Evolutionary conservation across 371 early-diverging fungal species (phyloP).

Genomic region (Nematocida sp.): DNA sequence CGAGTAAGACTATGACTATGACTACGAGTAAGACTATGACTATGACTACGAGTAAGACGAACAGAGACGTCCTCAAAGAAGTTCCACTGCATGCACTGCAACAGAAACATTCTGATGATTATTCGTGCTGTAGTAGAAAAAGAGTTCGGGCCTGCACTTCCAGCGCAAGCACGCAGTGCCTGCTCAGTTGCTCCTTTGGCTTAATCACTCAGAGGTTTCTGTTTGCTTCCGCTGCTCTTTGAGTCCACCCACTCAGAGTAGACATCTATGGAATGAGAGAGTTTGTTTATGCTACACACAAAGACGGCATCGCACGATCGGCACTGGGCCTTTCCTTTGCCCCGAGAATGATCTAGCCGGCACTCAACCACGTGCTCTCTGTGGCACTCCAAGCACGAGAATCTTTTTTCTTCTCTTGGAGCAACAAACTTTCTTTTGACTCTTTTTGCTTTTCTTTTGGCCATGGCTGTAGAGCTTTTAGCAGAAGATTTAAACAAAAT

Average conservation of each 20-base stretch:
- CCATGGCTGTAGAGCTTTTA: slow-evolving; percentile 8
- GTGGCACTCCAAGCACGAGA: slow-evolving; percentile 47
- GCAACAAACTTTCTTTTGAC: neutral
- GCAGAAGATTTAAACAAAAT: neutral
- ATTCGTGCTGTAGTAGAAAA: too few relatives aligned
- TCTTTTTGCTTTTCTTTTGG: slow-evolving; percentile 36
- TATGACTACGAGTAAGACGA: too few relatives aligned
- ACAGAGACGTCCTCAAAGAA: too few relatives aligned
- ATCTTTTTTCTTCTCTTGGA: slow-evolving; percentile 18
- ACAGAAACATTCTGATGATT: too few relatives aligned
- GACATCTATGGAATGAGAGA: slow-evolving; percentile 47
- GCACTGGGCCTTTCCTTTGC: slow-evolving; percentile 31
- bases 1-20: too few relatives aligned
- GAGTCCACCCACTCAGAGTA: slow-evolving; percentile 46
- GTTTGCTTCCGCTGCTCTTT: too few relatives aligned
- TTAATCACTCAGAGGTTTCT: too few relatives aligned
- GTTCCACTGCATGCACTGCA: too few relatives aligned
- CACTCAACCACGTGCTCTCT: slow-evolving; percentile 35
- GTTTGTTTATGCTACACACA: slow-evolving; percentile 11
- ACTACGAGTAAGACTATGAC: too few relatives aligned
- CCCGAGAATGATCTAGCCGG: slow-evolving; percentile 14
- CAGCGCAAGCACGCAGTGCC: too few relatives aligned
- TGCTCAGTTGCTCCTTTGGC: too few relatives aligned
- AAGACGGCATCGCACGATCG: neutral
- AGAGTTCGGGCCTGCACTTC: too few relatives aligned